Conservation (phyloP, 192 early-diverging fungal species). For the Coemansia sp. region DNA sequence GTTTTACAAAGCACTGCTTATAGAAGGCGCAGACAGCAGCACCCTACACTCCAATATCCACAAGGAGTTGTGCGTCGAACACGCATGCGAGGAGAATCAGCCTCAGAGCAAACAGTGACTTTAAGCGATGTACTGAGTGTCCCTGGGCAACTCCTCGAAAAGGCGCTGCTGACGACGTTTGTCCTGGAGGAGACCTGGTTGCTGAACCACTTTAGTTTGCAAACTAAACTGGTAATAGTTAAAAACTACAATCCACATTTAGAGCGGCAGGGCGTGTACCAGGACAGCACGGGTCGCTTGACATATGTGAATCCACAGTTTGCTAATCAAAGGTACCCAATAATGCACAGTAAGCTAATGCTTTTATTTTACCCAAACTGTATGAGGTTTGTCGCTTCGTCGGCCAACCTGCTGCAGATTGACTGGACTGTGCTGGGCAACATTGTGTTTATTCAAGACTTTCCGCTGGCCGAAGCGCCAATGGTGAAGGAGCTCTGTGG, state of each 20-base stretch:
- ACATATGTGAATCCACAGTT: constrained; percentile 53
- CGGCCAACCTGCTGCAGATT: constrained; percentile 55
- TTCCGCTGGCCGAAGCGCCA: constrained; percentile 20
- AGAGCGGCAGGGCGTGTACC: constrained; percentile 20
- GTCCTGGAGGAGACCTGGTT: constrained; percentile 54
- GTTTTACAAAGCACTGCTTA: too few species aligned
- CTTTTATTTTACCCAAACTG: constrained; percentile 56
- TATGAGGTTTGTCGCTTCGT: constrained; percentile 57
- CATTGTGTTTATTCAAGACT: constrained; percentile 64
- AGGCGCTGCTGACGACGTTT: constrained; percentile 57
- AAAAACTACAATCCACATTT: constrained; percentile 12
- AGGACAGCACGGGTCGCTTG: constrained; percentile 14
- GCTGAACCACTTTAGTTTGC: constrained; percentile 24
- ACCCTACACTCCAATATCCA: constrained; percentile 13
- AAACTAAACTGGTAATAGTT: constrained; percentile 34
- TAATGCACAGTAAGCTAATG: constrained; percentile 66
- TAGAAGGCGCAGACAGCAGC: neutral
- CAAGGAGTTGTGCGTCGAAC: constrained; percentile 17
- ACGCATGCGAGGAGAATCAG: too few species aligned
- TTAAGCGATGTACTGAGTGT: too few species aligned
- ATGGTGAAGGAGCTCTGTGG: constrained; percentile 4
- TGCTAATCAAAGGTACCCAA: constrained; percentile 39
- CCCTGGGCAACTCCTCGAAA: too few species aligned
- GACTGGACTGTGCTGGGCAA: constrained; percentile 63
- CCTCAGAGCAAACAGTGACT: too few species aligned